Conservation (phyloP, 23 red algal genomes). For the Gracilaria gracilis region DNA sequence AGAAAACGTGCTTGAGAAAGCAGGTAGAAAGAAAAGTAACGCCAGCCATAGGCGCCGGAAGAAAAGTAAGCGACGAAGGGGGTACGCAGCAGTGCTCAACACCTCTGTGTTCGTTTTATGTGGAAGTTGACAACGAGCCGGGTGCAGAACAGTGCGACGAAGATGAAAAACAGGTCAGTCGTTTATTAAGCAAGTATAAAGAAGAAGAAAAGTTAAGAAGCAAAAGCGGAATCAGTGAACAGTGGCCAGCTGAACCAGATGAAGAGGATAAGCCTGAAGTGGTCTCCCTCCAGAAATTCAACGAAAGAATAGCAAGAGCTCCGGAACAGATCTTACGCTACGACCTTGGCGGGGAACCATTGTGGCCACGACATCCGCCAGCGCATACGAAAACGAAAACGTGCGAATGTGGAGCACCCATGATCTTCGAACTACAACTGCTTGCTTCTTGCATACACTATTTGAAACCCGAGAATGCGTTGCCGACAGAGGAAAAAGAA, state of each 20-base stretch:
- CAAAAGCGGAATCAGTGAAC: constrained; percentile 17
- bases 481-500: constrained; percentile 47
- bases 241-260: constrained; percentile 55
- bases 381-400: constrained; percentile 16
- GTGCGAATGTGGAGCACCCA: constrained; percentile 38
- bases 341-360: constrained; percentile 24
- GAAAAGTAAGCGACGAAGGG: not conserved
- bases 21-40: not conserved
- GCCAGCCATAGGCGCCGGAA: too few species aligned
- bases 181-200: constrained; percentile 62
- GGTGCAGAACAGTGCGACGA: not conserved
- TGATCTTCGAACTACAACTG: constrained; percentile 71
- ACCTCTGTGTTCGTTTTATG: constrained; percentile 16
- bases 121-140: constrained; percentile 61
- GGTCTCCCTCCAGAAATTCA: constrained; percentile 19
- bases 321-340: constrained; percentile 69
- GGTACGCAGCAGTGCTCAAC: not conserved
- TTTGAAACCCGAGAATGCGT: constrained; percentile 44
- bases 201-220: constrained; percentile 54
- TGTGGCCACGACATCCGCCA: constrained; percentile 53
- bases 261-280: constrained; percentile 37
- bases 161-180: constrained; percentile 29
- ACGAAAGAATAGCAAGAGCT: constrained; percentile 54
- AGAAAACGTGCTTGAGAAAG: not conserved
- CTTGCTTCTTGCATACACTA: constrained; percentile 64